Evolutionary conservation across 495 filamentous ascomycete species (phyloP), one percentile per base, ranked within the genome.

Genomic region (Sabuloglossum arenarium): DNA sequence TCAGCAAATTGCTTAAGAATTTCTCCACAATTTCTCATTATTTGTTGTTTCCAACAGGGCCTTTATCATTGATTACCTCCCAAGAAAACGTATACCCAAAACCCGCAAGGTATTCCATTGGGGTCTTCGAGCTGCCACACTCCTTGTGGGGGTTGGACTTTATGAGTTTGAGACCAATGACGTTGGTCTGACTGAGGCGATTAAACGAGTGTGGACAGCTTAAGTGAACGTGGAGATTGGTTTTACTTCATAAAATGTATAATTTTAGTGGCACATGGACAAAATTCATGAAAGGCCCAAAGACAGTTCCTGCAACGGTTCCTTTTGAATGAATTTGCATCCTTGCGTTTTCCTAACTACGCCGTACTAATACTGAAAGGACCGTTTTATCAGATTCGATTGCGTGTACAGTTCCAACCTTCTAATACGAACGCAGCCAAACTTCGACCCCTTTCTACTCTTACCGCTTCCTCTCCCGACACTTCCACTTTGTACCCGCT

Each of bases 111-210:
- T 72, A 37, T 73, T 83, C 66, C 75, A 74, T 66, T 97, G 88
- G 88, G 73, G 74, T 30, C 79, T 96, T 51, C 86, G 85, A 63
- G 75, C 73, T 54, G 80, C 78, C 60, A 94, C 93, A 34, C 70
- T 86, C 53, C 70, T 84, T 53, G 90, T 91, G 39, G 86, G 82
- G 27, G 72, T 94, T 61, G 90, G 89, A 51, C 75, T 96, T 57
- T 98, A 97, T 71, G 88, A 95, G 73, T 96, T 97, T 66, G 89
- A 98, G 80, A 98, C 91, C n/a, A 96, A 94, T 66, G 91, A 98
- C 63, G 88, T 98, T 39, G 91, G 91, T 54, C 64, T 98, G 56
- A 94, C 87, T 16, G 88, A 94, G 75, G 81, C 82, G 29, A 73
- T 93, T 59, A 86, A 83, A 76, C 77, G 84, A 60, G 73, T 94